Conservation (phyloP, 306 rosid species). For the Trifolium repens region DNA sequence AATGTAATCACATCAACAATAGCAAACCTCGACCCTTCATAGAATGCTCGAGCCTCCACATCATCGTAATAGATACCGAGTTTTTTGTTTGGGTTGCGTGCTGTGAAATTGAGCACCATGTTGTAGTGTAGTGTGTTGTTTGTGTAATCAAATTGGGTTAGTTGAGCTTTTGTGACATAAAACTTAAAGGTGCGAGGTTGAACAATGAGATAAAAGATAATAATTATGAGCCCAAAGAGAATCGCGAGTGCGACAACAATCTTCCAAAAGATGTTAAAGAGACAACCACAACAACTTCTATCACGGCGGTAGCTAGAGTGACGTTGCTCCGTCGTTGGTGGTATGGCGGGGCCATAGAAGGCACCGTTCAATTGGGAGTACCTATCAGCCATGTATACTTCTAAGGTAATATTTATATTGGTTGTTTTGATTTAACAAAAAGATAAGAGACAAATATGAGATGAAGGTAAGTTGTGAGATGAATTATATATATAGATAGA, state of each 20-base stretch:
- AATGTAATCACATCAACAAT: conserved; percentile 40
- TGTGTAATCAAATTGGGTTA: conserved; percentile 59
- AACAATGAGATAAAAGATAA: conserved; percentile 67
- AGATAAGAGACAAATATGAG: background rate
- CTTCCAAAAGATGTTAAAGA: conserved; percentile 62
- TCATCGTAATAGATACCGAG: conserved; percentile 53
- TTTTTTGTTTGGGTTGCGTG: conserved; percentile 55
- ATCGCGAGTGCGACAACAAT: conserved; percentile 45
- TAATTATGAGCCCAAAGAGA: conserved; percentile 42
- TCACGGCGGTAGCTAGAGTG: too few relatives aligned
- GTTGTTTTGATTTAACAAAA: background rate
- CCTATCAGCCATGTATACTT: conserved; percentile 17
- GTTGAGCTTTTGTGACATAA: conserved; percentile 54
- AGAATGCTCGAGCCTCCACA: conserved; percentile 46
- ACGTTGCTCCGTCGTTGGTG: too few relatives aligned
- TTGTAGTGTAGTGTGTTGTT: conserved; percentile 47
- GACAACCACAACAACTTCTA: conserved; percentile 45
- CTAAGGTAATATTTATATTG: background rate
- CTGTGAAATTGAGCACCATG: conserved; percentile 51
- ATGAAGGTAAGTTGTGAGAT: background rate
- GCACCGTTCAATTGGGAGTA: conserved; percentile 38
- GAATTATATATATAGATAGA: too few relatives aligned
- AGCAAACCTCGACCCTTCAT: conserved; percentile 35
- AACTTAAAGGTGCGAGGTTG: conserved; percentile 62
- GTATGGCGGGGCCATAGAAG: too few relatives aligned